These are phyloP conservation scores for Termitomyces sp. DNA, from an alignment of 768 basidiomycete genomes.

Conservation along the genomic window DNA sequence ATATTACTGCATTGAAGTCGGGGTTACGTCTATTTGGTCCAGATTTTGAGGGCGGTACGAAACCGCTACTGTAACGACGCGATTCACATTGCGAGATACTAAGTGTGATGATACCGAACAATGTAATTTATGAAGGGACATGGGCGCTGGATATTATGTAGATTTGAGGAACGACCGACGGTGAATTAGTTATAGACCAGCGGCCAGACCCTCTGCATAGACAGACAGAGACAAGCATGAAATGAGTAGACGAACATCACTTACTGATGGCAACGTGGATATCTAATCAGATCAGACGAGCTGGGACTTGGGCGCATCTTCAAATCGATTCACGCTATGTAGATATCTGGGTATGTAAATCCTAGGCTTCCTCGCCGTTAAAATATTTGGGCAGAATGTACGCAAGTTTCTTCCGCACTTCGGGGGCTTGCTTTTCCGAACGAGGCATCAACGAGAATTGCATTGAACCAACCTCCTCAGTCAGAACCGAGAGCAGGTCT, in stretches of 20 bases:
- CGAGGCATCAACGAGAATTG: constrained; percentile 80
- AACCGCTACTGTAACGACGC: background rate
- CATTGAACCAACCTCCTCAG: constrained; percentile 82
- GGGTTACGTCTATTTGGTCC: too few species aligned
- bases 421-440: constrained; percentile 49
- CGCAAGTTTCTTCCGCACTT: constrained; percentile 63
- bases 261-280: too few species aligned
- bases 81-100: background rate
- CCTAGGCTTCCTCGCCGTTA: constrained; percentile 7
- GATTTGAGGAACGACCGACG: background rate
- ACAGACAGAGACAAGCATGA: background rate
- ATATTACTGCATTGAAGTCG: too few species aligned
- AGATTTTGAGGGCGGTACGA: too few species aligned
- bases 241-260: too few species aligned
- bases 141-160: too few species aligned
- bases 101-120: too few species aligned
- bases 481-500: constrained; percentile 40
- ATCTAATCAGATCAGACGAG: background rate
- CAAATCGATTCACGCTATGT: background rate
- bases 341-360: background rate
- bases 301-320: constrained; percentile 2
- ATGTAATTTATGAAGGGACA: too few species aligned
- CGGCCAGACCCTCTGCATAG: background rate
- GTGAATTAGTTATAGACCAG: background rate
- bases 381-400: constrained; percentile 14